phyloP scores from a whole-genome alignment of 2,329 filamentous ascomycete genomes.

The Acephala macrosclerotiorum region DNA sequence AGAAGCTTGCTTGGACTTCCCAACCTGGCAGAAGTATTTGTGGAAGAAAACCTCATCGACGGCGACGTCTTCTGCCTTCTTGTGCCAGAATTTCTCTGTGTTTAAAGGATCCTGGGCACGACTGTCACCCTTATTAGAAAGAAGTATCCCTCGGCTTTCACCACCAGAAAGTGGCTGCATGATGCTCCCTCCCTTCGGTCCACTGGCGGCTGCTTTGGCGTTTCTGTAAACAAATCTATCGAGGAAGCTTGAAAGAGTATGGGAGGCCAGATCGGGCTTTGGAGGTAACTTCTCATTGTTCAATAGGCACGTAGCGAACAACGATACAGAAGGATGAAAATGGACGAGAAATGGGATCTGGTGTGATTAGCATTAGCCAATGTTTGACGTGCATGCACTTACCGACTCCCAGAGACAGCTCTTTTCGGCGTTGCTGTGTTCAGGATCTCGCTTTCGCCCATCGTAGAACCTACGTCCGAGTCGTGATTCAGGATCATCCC shows the following conservation, averaged over 20 bases:
- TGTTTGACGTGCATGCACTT: slow-evolving; percentile 41
- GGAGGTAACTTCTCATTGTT: slow-evolving; percentile 74
- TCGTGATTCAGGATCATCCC: background rate
- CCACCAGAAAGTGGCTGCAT: slow-evolving; percentile 89
- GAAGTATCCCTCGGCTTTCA: slow-evolving; percentile 65
- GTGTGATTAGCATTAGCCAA: slow-evolving; percentile 25
- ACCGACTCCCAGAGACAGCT: slow-evolving; percentile 94
- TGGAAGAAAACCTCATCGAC: slow-evolving; percentile 98
- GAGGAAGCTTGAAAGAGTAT: slow-evolving; percentile 93
- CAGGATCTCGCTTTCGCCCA: slow-evolving; percentile 88
- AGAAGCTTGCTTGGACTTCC: slow-evolving; percentile 65
- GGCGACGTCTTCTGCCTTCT: slow-evolving; percentile 85
- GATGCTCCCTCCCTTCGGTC: slow-evolving; percentile 82
- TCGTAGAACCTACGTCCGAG: slow-evolving; percentile 66
- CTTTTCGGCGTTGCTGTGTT: slow-evolving; percentile 90
- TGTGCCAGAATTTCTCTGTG: slow-evolving; percentile 88
- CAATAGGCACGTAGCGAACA: slow-evolving; percentile 79
- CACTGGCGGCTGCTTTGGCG: slow-evolving; percentile 72
- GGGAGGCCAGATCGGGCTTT: slow-evolving; percentile 89
- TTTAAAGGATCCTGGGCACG: slow-evolving; percentile 74
- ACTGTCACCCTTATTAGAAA: slow-evolving; percentile 54
- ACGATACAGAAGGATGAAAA: slow-evolving; percentile 90
- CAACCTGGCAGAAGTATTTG: slow-evolving; percentile 85
- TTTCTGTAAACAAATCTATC: slow-evolving; percentile 99
- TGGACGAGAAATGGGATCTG: slow-evolving; percentile 75